Evolutionary conservation across 164 flowering plant genomes (phyloP), one percentile per base, ranked within the genome.

Genomic region (Taxillus chinensis): DNA sequence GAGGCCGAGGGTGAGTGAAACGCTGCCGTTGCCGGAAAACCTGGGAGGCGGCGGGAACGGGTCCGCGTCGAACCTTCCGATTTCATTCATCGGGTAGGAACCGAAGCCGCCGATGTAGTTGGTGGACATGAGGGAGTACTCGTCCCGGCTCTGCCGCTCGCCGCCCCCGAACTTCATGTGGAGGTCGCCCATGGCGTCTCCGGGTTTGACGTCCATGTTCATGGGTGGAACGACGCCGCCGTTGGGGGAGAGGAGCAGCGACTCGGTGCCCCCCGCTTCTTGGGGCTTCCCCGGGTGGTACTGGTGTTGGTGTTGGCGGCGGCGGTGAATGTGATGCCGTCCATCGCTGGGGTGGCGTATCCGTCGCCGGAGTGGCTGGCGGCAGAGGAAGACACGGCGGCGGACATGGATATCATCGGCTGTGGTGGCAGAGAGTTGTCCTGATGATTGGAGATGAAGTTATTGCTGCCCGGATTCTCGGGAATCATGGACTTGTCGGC

Each of bases 1-100:
- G 9, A 88, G 93, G 40, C 98, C 96, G 6, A 92, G 82, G 15
- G 91, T 86, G 65, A 92, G 91, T 10, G 96, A 92, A 48, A 92
- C 89, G 27, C 27, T 27, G 5, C 83, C 86, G 65, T 83, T 87
- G 51, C 86, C 83, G 0, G 88, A 78, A 73, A 82, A 86, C 73
- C 86, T 73, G 15, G 83, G 81, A 17, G 83, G 62, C 62, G 80
- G 83, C 37, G 81, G 85, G 58, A 85, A 86, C 1, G 27, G 27
- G 27, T 27, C 27, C 27, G 83, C 62, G 14, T 81, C 86, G 51
- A 83, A 88, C 79, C 92, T 74, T 39, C 80, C 90, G 3, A 86
- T 71, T 45, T 84, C 91, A 2, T 81, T 89, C 41, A 89, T 78
- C 12, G 86, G 77, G 79, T 82, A 86, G 17, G 82, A 81, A 27